These are phyloP conservation scores for Lactarius evosmus DNA, from an alignment of 768 basidiomycete species.

Conservation along the genomic window DNA sequence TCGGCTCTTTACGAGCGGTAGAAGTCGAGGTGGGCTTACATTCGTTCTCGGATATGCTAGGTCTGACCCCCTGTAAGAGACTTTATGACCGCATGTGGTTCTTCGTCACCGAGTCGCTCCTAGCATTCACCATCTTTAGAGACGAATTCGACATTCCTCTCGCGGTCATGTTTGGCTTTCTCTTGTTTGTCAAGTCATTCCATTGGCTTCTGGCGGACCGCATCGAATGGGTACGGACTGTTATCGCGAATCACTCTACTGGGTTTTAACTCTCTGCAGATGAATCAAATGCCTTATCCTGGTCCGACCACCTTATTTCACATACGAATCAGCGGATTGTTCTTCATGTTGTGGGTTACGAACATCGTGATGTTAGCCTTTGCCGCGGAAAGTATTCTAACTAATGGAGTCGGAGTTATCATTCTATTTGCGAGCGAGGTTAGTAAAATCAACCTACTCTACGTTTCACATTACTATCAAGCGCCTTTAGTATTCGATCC, in stretches of 20 bases:
- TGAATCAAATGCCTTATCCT: constrained; percentile 93
- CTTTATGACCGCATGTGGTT: constrained; percentile 97
- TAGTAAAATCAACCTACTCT: constrained; percentile 31
- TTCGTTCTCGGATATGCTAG: not conserved
- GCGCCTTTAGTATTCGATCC: constrained; percentile 71
- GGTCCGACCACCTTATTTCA: constrained; percentile 84
- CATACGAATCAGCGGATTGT: constrained; percentile 71
- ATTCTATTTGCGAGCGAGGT: constrained; percentile 96
- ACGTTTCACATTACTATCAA: constrained; percentile 21
- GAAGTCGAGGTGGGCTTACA: constrained; percentile 77
- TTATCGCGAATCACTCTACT: not conserved
- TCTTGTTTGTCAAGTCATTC: constrained; percentile 94
- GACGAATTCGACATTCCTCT: constrained; percentile 94
- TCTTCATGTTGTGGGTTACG: constrained; percentile 67
- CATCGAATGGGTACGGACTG: constrained; percentile 83
- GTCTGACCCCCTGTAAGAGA: constrained; percentile 52
- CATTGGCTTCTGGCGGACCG: constrained; percentile 96
- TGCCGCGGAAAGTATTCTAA: constrained; percentile 75
- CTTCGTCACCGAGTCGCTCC: constrained; percentile 92
- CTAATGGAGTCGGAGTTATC: constrained; percentile 82
- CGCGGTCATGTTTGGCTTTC: constrained; percentile 88
- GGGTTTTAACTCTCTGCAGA: constrained; percentile 47
- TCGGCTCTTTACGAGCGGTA: constrained; percentile 79
- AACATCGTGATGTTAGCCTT: constrained; percentile 78
- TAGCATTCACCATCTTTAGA: constrained; percentile 96